Percentiles rank a stretch among this genome's conserved stretches.
Evolutionary conservation across 2,329 filamentous ascomycete genomes (phyloP).

Genomic region (Grosmannia huntii): DNA sequence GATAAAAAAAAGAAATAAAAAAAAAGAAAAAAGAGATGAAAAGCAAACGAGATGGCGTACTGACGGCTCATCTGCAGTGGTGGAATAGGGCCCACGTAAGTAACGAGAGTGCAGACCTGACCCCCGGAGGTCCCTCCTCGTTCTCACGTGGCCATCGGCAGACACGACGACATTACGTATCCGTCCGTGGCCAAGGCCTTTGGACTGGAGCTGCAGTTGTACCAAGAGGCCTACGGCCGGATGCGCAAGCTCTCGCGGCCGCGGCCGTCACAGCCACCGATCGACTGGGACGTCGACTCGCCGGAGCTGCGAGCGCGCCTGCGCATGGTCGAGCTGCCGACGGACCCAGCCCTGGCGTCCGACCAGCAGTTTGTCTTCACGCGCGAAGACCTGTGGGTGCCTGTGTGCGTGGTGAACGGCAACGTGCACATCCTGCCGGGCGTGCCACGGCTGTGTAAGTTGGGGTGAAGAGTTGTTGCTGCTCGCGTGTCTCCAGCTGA

Average conservation of each 20-base stretch:
- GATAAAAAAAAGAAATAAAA: neutral
- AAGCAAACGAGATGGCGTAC: too few species aligned
- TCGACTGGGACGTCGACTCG: conserved; percentile 76
- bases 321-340: conserved; percentile 81
- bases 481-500: neutral
- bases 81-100: conserved; percentile 88
- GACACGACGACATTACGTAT: conserved; percentile 97
- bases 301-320: conserved; percentile 68
- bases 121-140: too few species aligned
- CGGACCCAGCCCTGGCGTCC: conserved; percentile 51
- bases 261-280: conserved; percentile 58
- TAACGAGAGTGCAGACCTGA: conserved; percentile 4
- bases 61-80: conserved; percentile 36
- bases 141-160: conserved; percentile 20
- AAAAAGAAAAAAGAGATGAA: neutral
- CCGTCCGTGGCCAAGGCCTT: conserved; percentile 88
- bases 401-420: conserved; percentile 75
- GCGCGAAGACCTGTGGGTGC: conserved; percentile 77
- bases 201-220: conserved; percentile 58
- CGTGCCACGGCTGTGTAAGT: conserved; percentile 64
- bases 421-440: conserved; percentile 91
- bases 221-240: conserved; percentile 61
- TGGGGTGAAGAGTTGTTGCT: too few species aligned
- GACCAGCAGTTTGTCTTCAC: conserved; percentile 69
- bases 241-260: conserved; percentile 76